A percentile compares a stretch with the other conserved stretches of the same genome.
Conservation (phyloP, 192 early-diverging fungal genomes). For the Backusella tuberculispora region DNA sequence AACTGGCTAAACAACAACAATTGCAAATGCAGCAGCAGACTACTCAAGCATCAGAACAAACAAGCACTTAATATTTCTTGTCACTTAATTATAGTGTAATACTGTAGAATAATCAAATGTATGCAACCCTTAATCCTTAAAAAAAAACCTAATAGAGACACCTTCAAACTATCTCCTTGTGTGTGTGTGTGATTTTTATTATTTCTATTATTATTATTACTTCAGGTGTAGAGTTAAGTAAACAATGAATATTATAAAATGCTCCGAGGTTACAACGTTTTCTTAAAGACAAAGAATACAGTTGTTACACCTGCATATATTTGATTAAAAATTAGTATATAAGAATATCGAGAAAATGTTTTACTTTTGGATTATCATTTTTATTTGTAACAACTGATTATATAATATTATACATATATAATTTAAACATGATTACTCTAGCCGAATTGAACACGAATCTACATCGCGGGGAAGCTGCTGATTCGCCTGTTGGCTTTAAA, state of each 20-base stretch:
- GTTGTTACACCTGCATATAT: slow-evolving; percentile 3
- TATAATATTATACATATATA: background rate
- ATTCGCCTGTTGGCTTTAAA: slow-evolving; percentile 40
- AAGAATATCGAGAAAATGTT: background rate
- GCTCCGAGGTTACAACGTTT: background rate
- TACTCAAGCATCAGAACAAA: background rate
- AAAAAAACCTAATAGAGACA: slow-evolving; percentile 11
- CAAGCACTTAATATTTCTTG: background rate
- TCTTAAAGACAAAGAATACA: background rate
- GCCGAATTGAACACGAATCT: slow-evolving; percentile 23
- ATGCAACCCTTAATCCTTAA: background rate
- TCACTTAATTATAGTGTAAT: background rate
- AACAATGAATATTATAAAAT: background rate
- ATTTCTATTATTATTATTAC: background rate
- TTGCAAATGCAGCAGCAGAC: background rate
- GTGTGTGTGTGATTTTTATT: background rate
- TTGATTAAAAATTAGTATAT: background rate
- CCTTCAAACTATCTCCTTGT: background rate
- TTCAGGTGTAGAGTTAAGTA: background rate
- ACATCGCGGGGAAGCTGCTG: background rate
- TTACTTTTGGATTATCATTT: background rate
- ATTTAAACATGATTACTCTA: slow-evolving; percentile 25
- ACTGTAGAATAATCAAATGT: slow-evolving; percentile 6
- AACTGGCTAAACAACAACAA: background rate
- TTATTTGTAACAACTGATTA: background rate